These are phyloP conservation scores for Cicer cuneatum DNA, from an alignment of 306 rosid genomes.

Conservation along the genomic window DNA sequence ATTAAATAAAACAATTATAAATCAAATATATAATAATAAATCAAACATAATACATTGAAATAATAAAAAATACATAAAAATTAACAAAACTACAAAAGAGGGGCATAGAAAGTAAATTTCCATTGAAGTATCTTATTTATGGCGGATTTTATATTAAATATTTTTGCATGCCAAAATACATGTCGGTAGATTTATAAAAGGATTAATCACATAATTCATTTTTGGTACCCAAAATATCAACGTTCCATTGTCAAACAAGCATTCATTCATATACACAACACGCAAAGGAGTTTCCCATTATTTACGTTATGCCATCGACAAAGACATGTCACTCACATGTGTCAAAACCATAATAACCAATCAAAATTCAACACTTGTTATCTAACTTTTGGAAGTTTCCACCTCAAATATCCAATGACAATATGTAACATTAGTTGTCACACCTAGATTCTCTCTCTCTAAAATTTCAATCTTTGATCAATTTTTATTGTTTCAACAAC, in stretches of 20 bases:
- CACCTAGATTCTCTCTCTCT: slow-evolving; percentile 31
- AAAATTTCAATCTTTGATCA: slow-evolving; percentile 30
- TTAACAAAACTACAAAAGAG: too few relatives aligned
- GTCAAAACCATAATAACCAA: neutral
- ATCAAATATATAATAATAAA: too few relatives aligned
- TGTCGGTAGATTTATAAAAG: neutral
- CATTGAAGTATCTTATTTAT: too few relatives aligned
- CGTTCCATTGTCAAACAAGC: slow-evolving; percentile 1
- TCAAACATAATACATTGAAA: too few relatives aligned
- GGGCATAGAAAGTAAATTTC: too few relatives aligned
- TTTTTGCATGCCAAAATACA: too few relatives aligned
- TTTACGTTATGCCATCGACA: slow-evolving; percentile 46
- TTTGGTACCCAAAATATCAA: neutral
- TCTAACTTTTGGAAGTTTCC: too few relatives aligned
- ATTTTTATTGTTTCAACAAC: slow-evolving; percentile 12
- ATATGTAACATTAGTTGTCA: neutral
- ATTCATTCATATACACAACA: neutral
- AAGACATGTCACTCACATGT: neutral
- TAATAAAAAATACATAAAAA: too few relatives aligned
- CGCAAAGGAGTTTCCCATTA: neutral
- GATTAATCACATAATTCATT: neutral
- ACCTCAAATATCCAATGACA: neutral
- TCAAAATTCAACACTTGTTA: slow-evolving; percentile 18
- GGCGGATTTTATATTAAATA: too few relatives aligned
- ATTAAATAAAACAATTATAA: too few relatives aligned